phyloP scores from a whole-genome alignment of 441 rosid species.

The Mallotus repandus region DNA sequence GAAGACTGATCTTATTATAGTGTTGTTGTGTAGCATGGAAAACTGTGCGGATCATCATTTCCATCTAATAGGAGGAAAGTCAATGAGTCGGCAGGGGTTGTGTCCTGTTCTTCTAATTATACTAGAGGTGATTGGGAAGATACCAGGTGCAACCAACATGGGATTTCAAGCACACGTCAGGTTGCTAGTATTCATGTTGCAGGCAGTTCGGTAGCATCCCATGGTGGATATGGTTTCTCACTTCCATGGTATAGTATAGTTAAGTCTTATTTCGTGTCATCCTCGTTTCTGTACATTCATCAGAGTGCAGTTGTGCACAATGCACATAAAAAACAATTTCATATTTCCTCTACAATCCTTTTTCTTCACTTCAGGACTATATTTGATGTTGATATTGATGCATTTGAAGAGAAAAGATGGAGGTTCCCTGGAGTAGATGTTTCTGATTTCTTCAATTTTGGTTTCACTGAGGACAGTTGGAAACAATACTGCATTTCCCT shows the following conservation, averaged over 20 bases:
- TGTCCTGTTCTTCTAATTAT: slow-evolving; percentile 23
- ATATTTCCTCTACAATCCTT: not conserved
- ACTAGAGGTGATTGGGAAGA: slow-evolving; percentile 32
- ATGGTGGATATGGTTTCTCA: slow-evolving; percentile 40
- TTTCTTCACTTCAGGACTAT: slow-evolving; percentile 41
- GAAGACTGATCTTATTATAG: slow-evolving; percentile 11
- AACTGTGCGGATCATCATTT: slow-evolving; percentile 23
- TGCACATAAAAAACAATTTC: not conserved
- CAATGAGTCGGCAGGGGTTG: slow-evolving; percentile 22
- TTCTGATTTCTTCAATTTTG: slow-evolving; percentile 57
- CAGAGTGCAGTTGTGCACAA: not conserved
- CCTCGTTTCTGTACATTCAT: not conserved
- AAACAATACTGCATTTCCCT: slow-evolving; percentile 45
- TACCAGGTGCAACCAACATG: slow-evolving; percentile 23
- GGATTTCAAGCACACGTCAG: slow-evolving; percentile 24
- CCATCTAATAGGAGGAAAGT: slow-evolving; percentile 18
- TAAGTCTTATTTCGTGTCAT: not conserved
- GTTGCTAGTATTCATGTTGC: slow-evolving; percentile 22
- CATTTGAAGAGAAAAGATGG: slow-evolving; percentile 56
- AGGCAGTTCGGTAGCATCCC: slow-evolving; percentile 30
- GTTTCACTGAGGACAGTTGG: slow-evolving; percentile 57
- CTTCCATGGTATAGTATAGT: slow-evolving; percentile 69
- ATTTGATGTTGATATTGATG: slow-evolving; percentile 44
- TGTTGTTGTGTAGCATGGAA: slow-evolving; percentile 31
- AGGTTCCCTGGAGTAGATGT: slow-evolving; percentile 42